Evolutionary conservation across 176 grass and related monocot species (phyloP).

Genomic region (Phoenix roebelenii): DNA sequence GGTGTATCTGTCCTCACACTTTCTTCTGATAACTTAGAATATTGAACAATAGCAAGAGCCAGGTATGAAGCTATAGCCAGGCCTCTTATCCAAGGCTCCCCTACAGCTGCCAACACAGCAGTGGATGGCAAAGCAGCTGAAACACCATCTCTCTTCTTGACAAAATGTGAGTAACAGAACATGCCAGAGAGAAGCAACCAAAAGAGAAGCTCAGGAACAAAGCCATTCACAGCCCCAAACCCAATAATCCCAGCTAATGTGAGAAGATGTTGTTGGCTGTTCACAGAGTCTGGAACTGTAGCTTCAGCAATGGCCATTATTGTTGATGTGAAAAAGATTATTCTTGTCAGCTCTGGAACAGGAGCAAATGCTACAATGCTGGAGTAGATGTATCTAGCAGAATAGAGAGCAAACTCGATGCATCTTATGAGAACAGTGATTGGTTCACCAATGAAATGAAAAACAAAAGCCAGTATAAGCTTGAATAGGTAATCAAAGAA

Average conservation of each 20-base stretch:
- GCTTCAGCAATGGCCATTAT: slow-evolving; percentile 20
- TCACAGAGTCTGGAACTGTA: slow-evolving; percentile 15
- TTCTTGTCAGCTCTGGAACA: slow-evolving; percentile 20
- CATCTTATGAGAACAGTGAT: slow-evolving; percentile 10
- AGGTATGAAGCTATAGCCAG: slow-evolving; percentile 16
- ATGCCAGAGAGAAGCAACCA: slow-evolving; percentile 24
- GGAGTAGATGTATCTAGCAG: slow-evolving; percentile 15
- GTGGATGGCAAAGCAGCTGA: slow-evolving; percentile 15
- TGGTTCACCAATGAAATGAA: slow-evolving; percentile 14
- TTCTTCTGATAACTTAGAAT: slow-evolving; percentile 20
- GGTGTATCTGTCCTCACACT: not conserved
- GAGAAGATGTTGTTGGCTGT: slow-evolving; percentile 17
- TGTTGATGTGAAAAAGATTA: slow-evolving; percentile 15
- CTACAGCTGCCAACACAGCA: slow-evolving; percentile 18
- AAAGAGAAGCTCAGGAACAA: slow-evolving; percentile 24
- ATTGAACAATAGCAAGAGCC: slow-evolving; percentile 17
- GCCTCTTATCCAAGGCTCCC: slow-evolving; percentile 26
- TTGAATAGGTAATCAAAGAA: slow-evolving; percentile 13
- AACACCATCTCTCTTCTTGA: slow-evolving; percentile 17
- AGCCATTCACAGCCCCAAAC: slow-evolving; percentile 24
- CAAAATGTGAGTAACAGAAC: slow-evolving; percentile 24
- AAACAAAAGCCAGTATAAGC: slow-evolving; percentile 14
- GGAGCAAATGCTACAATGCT: slow-evolving; percentile 22
- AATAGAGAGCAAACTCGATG: slow-evolving; percentile 19
- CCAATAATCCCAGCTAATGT: slow-evolving; percentile 15